Percentiles rank a stretch among this genome's conserved stretches.
Conservation (phyloP, 2,329 filamentous ascomycete genomes). For the Cladosporium velox region DNA sequence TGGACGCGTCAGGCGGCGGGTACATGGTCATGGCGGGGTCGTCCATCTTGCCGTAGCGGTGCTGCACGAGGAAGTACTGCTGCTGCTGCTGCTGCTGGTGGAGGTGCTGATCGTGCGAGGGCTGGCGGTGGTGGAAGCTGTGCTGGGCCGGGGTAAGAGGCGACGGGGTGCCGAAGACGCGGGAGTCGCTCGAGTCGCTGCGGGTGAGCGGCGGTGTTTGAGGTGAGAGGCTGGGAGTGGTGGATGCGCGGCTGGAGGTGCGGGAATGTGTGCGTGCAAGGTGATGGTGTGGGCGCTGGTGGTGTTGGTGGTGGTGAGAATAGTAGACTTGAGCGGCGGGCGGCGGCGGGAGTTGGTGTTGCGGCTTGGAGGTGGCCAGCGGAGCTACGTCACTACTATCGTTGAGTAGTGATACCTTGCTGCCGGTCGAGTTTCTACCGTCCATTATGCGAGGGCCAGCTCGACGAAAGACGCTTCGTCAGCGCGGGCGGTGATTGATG, state of each 20-base stretch:
- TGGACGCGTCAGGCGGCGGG: slow-evolving; percentile 38
- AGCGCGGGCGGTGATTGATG: slow-evolving; percentile 3
- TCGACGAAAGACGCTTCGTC: slow-evolving; percentile 21
- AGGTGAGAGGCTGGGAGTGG: slow-evolving; percentile 48
- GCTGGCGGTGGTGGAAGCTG: slow-evolving; percentile 31
- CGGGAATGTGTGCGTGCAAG: slow-evolving; percentile 36
- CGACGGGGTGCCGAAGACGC: slow-evolving; percentile 46
- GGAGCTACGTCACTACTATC: slow-evolving; percentile 39
- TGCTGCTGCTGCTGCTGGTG: background rate
- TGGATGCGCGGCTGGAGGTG: slow-evolving; percentile 45
- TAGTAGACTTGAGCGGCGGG: background rate
- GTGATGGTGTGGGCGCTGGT: slow-evolving; percentile 22
- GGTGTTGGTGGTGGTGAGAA: slow-evolving; percentile 21
- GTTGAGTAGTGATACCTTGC: slow-evolving; percentile 54
- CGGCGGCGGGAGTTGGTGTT: slow-evolving; percentile 22
- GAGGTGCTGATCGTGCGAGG: slow-evolving; percentile 22
- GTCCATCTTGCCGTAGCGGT: slow-evolving; percentile 37
- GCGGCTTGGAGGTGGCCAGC: slow-evolving; percentile 25
- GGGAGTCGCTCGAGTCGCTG: slow-evolving; percentile 50
- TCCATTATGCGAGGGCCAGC: slow-evolving; percentile 47
- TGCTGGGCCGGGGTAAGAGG: slow-evolving; percentile 49
- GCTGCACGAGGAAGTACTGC: slow-evolving; percentile 26
- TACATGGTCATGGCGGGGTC: slow-evolving; percentile 38
- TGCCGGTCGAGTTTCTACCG: slow-evolving; percentile 53
- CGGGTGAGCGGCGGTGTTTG: slow-evolving; percentile 50